A percentile compares a stretch with the other conserved stretches of the same genome.
These are phyloP conservation scores for Peronospora belbahrii DNA, from an alignment of 352 stramenopile species.

Conservation along the genomic window DNA sequence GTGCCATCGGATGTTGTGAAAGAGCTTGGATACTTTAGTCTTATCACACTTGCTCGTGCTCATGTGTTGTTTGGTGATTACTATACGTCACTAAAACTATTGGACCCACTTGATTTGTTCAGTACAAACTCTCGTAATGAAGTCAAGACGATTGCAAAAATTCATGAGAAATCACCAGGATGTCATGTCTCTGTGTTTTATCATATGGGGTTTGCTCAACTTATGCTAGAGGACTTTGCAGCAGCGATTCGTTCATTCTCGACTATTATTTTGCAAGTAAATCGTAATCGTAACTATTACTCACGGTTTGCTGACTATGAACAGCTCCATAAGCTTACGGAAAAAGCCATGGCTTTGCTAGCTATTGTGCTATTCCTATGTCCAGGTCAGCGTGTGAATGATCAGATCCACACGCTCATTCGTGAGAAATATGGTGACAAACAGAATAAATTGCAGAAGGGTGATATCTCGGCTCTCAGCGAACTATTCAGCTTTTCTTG, in stretches of 20 bases:
- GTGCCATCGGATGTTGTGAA: slow-evolving; percentile 75
- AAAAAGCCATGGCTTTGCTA: slow-evolving; percentile 92
- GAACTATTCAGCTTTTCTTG: slow-evolving; percentile 90
- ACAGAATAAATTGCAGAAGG: slow-evolving; percentile 78
- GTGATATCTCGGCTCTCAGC: slow-evolving; percentile 67
- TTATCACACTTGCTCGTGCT: slow-evolving; percentile 90
- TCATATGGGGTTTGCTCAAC: slow-evolving; percentile 94
- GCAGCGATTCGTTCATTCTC: slow-evolving; percentile 87
- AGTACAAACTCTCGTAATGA: slow-evolving; percentile 63
- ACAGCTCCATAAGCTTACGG: slow-evolving; percentile 92
- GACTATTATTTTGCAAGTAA: slow-evolving; percentile 85
- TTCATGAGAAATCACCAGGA: slow-evolving; percentile 87
- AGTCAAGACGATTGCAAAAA: slow-evolving; percentile 61
- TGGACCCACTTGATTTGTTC: slow-evolving; percentile 87
- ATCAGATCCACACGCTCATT: slow-evolving; percentile 82
- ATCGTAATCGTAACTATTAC: slow-evolving; percentile 87
- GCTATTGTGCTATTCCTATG: slow-evolving; percentile 87
- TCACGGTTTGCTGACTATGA: slow-evolving; percentile 89
- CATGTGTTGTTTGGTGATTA: slow-evolving; percentile 97
- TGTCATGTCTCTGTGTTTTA: slow-evolving; percentile 94
- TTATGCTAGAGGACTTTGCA: slow-evolving; percentile 96
- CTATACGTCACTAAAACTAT: slow-evolving; percentile 87
- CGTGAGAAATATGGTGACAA: slow-evolving; percentile 94
- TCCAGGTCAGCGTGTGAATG: slow-evolving; percentile 77
- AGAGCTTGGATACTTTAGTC: slow-evolving; percentile 93